Evolutionary conservation across 176 grass and related monocot species (phyloP).

Genomic region (Hordeum marinum): DNA sequence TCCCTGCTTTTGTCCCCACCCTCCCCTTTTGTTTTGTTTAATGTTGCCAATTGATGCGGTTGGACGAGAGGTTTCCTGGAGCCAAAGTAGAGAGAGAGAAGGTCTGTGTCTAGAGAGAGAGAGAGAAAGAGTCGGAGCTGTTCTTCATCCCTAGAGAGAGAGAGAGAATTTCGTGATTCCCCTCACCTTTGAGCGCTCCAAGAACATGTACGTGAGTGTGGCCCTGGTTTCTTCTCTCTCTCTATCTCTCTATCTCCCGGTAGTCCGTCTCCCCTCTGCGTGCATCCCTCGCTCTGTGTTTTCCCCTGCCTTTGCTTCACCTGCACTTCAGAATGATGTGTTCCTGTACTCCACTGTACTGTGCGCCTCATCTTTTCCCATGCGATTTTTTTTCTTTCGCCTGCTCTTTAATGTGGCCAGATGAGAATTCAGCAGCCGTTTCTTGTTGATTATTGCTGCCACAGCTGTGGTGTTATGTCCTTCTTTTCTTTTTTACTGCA

Average conservation of each 20-base stretch:
- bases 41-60: constrained; percentile 29
- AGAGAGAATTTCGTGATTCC: constrained; percentile 9
- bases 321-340: constrained; percentile 46
- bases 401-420: constrained; percentile 2
- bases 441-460: neutral
- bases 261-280: neutral
- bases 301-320: constrained; percentile 36
- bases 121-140: neutral
- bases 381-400: neutral
- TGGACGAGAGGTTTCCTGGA: constrained; percentile 23
- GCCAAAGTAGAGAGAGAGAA: constrained; percentile 36
- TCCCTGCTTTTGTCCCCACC: constrained; percentile 8
- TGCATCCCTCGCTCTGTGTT: neutral
- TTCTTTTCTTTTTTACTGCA: neutral
- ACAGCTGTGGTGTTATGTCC: neutral
- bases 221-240: neutral
- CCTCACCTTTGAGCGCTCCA: constrained; percentile 27
- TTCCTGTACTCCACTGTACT: constrained; percentile 7
- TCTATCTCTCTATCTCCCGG: neutral
- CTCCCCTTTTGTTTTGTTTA: constrained; percentile 37
- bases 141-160: constrained; percentile 20
- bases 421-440: neutral
- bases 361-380: neutral
- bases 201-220: constrained; percentile 18
- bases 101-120: neutral